Conservation (phyloP, 1,284 basidiomycete species). For the Gymnopus androsaceus region DNA sequence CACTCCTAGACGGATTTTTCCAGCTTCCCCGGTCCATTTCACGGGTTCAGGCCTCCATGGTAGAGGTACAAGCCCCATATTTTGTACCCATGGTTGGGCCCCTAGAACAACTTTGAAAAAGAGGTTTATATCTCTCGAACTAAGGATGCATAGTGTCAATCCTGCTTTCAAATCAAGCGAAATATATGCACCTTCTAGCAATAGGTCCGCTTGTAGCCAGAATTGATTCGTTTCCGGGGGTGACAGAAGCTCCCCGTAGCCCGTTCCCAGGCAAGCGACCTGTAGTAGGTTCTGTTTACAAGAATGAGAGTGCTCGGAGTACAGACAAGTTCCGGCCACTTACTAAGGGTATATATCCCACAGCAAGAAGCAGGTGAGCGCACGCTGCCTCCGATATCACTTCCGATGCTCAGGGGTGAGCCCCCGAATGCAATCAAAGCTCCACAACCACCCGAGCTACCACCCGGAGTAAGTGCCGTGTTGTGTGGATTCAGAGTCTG, state of each 20-base stretch:
- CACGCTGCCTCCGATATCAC: conserved; percentile 39
- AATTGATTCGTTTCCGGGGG: conserved; percentile 33
- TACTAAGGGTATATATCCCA: conserved; percentile 24
- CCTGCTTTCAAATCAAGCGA: conserved; percentile 25
- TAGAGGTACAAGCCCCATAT: conserved; percentile 41
- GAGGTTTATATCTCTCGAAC: conserved; percentile 44
- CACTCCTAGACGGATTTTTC: conserved; percentile 44
- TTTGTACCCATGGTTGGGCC: conserved; percentile 42
- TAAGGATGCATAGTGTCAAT: too few species aligned
- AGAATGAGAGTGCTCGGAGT: not conserved
- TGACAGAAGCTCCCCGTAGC: not conserved
- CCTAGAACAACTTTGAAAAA: conserved; percentile 41
- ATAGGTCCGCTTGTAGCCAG: conserved; percentile 32
- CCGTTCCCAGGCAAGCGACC: conserved; percentile 19
- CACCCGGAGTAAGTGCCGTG: conserved; percentile 44
- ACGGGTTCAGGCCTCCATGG: conserved; percentile 33
- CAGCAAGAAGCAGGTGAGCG: conserved; percentile 21
- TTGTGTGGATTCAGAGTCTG: conserved; percentile 52
- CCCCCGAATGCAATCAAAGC: conserved; percentile 53
- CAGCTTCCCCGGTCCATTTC: conserved; percentile 19
- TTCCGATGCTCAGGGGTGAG: conserved; percentile 52
- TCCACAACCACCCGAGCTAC: conserved; percentile 54
- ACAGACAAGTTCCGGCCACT: not conserved
- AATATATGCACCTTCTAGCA: conserved; percentile 28
- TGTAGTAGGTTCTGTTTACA: conserved; percentile 29